Percentiles rank a stretch among this genome's conserved stretches.
Conservation (phyloP, 2,329 filamentous ascomycete species). For the Aspergillus pseudoviridinutans region DNA sequence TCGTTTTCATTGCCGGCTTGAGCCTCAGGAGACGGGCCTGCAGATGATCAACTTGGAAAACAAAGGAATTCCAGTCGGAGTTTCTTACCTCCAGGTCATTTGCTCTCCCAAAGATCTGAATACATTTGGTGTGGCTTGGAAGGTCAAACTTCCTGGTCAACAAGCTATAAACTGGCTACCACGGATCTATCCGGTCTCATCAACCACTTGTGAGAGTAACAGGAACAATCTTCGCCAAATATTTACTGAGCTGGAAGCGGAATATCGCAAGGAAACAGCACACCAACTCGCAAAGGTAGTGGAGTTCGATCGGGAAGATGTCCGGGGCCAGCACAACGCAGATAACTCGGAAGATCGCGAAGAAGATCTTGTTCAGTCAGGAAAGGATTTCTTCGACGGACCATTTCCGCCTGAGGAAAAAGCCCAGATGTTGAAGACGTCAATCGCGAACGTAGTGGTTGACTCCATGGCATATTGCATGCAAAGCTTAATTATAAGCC, state of each 20-base stretch:
- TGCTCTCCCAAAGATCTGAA: constrained; percentile 21
- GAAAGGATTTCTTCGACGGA: not conserved
- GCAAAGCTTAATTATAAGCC: not conserved
- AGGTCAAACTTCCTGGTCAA: constrained; percentile 9
- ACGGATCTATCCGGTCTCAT: constrained; percentile 17
- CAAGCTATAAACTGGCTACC: constrained; percentile 23
- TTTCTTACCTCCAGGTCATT: constrained; percentile 20
- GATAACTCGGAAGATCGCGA: not conserved
- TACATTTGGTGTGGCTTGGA: constrained; percentile 26
- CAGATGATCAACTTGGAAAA: constrained; percentile 18
- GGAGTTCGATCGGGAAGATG: not conserved
- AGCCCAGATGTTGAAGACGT: not conserved
- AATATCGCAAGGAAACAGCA: not conserved
- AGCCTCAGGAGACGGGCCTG: constrained; percentile 5
- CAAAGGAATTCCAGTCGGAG: constrained; percentile 7
- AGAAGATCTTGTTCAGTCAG: not conserved
- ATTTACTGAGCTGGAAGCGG: constrained; percentile 1
- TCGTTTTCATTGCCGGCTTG: constrained; percentile 18
- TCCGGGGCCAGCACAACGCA: not conserved
- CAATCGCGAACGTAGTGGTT: not conserved
- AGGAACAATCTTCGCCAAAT: constrained; percentile 10
- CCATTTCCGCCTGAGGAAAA: not conserved
- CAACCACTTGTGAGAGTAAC: constrained; percentile 5
- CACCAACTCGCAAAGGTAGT: not conserved
- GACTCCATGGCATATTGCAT: not conserved